These are phyloP conservation scores for Athelia sp. DNA, from an alignment of 1,284 basidiomycete species.

Conservation along the genomic window DNA sequence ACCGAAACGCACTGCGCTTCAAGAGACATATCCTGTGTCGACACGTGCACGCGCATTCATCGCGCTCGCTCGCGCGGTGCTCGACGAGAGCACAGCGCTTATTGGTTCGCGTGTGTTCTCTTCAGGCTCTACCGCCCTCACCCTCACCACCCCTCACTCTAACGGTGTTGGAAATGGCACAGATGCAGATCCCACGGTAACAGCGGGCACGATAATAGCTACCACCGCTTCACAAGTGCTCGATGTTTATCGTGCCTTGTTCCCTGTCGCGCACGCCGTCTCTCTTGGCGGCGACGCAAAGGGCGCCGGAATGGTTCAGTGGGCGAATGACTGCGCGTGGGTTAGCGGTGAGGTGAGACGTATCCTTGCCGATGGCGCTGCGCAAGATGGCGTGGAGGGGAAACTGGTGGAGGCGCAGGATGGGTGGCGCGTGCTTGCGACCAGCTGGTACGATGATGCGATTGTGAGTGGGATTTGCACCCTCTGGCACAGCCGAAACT, in stretches of 20 bases:
- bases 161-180: too few species aligned
- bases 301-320: slow-evolving; percentile 47
- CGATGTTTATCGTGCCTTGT: slow-evolving; percentile 79
- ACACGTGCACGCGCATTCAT: slow-evolving; percentile 50
- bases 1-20: slow-evolving; percentile 13
- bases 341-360: slow-evolving; percentile 47
- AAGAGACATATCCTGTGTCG: slow-evolving; percentile 58
- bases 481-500: neutral
- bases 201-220: slow-evolving; percentile 55
- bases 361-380: slow-evolving; percentile 24
- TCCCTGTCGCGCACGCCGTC: slow-evolving; percentile 60
- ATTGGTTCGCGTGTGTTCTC: slow-evolving; percentile 48
- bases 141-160: too few species aligned
- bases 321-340: slow-evolving; percentile 84
- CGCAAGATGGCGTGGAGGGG: slow-evolving; percentile 25
- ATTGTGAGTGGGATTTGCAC: slow-evolving; percentile 42
- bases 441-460: slow-evolving; percentile 64
- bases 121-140: slow-evolving; percentile 18
- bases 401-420: slow-evolving; percentile 46
- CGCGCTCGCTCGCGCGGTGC: slow-evolving; percentile 50
- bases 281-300: slow-evolving; percentile 49
- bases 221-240: slow-evolving; percentile 59
- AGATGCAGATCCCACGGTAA: slow-evolving; percentile 14
- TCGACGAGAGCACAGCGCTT: slow-evolving; percentile 57
- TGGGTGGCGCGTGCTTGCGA: slow-evolving; percentile 47